Percentiles rank a stretch among this genome's conserved stretches.
Evolutionary conservation across 139 green algal species (phyloP).

Genomic region (Zygnema cylindricum): DNA sequence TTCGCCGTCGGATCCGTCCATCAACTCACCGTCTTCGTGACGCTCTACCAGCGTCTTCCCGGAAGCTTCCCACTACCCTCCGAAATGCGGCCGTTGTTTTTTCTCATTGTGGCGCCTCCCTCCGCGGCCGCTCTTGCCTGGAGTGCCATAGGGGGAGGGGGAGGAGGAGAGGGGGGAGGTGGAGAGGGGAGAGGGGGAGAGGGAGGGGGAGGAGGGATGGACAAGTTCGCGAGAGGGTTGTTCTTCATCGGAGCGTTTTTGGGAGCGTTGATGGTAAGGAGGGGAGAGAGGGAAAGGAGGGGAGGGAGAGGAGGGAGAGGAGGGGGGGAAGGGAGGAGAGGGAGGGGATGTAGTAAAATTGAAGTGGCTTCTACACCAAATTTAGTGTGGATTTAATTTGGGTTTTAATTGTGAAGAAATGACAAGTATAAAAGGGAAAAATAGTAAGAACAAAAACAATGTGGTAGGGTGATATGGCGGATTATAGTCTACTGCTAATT

Average conservation of each 20-base stretch:
- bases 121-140: constrained; percentile 1
- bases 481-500: too few species aligned
- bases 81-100: not conserved
- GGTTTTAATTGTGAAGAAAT: not conserved
- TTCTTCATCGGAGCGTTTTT: not conserved
- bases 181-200: too few species aligned
- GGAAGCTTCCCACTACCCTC: not conserved
- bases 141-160: not conserved
- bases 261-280: not conserved
- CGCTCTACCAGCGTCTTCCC: constrained; percentile 1
- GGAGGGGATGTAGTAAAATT: too few species aligned
- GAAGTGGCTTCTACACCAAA: too few species aligned
- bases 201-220: not conserved
- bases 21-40: not conserved
- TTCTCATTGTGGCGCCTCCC: constrained; percentile 15
- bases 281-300: not conserved
- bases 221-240: not conserved
- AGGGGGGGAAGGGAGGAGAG: too few species aligned
- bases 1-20: constrained; percentile 5
- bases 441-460: not conserved
- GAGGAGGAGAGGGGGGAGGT: too few species aligned
- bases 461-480: too few species aligned
- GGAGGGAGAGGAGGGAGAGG: too few species aligned
- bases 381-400: not conserved
- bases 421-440: not conserved